Percentiles rank a stretch among this genome's conserved stretches.
These are phyloP conservation scores for Carex kokanica DNA, from an alignment of 176 grass and related monocot genomes.

Conservation along the genomic window DNA sequence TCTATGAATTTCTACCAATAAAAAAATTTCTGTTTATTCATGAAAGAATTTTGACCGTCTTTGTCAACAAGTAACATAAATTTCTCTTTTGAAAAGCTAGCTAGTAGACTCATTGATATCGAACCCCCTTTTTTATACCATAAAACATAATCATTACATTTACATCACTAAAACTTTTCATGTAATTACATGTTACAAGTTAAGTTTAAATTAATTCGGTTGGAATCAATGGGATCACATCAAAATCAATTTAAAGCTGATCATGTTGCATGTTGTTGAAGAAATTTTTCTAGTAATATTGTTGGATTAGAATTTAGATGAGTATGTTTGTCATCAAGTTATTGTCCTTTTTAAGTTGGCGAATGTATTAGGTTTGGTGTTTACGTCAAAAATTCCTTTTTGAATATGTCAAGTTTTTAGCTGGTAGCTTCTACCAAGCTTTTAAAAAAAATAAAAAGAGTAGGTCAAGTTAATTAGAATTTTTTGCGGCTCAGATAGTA, in stretches of 20 bases:
- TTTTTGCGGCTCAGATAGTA: too few species aligned
- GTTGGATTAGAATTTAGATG: neutral
- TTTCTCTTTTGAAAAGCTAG: neutral
- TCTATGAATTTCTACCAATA: too few species aligned
- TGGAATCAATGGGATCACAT: neutral
- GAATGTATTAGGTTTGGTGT: constrained; percentile 11
- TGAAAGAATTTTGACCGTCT: neutral
- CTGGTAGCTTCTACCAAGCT: too few species aligned
- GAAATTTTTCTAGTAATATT: neutral
- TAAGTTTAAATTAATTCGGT: neutral
- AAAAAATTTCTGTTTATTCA: neutral
- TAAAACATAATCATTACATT: constrained; percentile 6
- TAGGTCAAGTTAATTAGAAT: neutral
- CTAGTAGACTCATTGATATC: neutral
- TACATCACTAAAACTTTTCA: neutral
- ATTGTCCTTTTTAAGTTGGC: neutral
- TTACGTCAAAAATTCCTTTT: neutral
- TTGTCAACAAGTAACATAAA: neutral
- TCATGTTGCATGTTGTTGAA: neutral
- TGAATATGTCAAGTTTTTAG: neutral
- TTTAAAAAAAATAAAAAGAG: neutral
- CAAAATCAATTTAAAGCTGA: neutral
- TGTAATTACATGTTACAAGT: neutral
- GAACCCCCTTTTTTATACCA: neutral
- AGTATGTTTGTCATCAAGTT: neutral